Percentiles rank a stretch among this genome's conserved stretches.
phyloP scores from a whole-genome alignment of 2,329 filamentous ascomycete genomes.

The Sporothrix protearum region DNA sequence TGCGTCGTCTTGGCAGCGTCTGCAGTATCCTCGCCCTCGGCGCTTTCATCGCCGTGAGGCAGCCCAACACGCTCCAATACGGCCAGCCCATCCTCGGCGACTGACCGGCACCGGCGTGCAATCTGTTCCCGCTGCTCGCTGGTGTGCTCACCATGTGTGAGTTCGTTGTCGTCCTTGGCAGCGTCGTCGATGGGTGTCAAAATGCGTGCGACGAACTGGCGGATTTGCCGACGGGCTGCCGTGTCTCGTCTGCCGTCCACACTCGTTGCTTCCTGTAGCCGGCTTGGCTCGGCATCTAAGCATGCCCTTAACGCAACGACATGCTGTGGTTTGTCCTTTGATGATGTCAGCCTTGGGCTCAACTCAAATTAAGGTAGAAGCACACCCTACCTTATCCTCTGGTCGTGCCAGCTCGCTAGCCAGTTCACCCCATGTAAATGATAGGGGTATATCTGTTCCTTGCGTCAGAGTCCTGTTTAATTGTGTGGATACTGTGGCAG shows the following conservation, averaged over 20 bases:
- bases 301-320: constrained; percentile 20
- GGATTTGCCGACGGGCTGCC: constrained; percentile 9
- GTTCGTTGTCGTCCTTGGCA: not conserved
- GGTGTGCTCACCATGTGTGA: constrained; percentile 13
- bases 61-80: constrained; percentile 18
- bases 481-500: too few relatives aligned
- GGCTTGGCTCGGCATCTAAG: constrained; percentile 15
- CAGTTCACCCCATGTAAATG: constrained; percentile 24
- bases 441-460: constrained; percentile 13
- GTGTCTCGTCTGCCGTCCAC: not conserved
- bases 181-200: constrained; percentile 23
- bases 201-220: constrained; percentile 21
- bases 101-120: constrained; percentile 18
- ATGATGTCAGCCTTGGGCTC: not conserved
- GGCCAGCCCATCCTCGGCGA: constrained; percentile 27
- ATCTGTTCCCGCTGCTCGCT: not conserved
- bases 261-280: not conserved
- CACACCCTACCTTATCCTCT: constrained; percentile 6
- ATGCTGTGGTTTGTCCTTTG: constrained; percentile 13
- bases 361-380: not conserved
- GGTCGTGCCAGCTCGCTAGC: constrained; percentile 17
- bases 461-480: not conserved
- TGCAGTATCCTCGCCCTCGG: not conserved
- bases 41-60: not conserved
- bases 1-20: constrained; percentile 19